Base-by-base conservation (phyloP, 2,329 filamentous ascomycete species). In the Chrysoporthe cubensis region DNA sequence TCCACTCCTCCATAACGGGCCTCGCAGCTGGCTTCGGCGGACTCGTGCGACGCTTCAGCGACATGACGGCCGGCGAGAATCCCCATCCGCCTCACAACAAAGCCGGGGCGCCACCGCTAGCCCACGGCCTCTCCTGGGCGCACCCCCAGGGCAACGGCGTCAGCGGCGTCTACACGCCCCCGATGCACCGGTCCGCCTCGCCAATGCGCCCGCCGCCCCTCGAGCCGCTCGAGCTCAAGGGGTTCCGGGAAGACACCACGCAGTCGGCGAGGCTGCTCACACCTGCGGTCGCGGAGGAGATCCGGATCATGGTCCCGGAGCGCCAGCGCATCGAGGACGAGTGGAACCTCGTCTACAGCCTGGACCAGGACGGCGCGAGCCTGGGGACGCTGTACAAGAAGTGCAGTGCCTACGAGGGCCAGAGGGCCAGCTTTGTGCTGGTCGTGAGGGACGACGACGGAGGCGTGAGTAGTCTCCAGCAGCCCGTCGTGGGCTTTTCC, bases 311-410 rank as follows among this genome's bases (percentile, higher is more conserved):
- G 74, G 83, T 98, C 32, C 96, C 96, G 0, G 89, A 96, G 72
- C 86, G 96, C 61, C 81, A 98, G 69, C 93, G 97, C 78, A 88
- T 99, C 57, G 88, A 91, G 69, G 94, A 97, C 73, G 88, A 91
- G 70, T 99, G 96, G 96, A 86, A 85, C 65, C 81, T 98, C 62
- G 86, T 91, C 48, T 99, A 98, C 80, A 96, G 93, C 72, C 83
- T 99, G 46, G 94, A 97, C 75, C 91, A 96, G 79, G 90, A 99
- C 78, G 96, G 96, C 14, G 93, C 94, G 63, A 96, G 93, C 71
- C 80, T 99, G 46, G 86, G 87, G 11, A 98, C 96, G 0, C 81
- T 99, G 42, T 99, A 98, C 76, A 87, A 93, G 73, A 89, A 91
- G 72, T 93, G 90, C 74, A 88, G 90, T 58, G 82, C 85, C 18